Base-by-base conservation (phyloP, 1,284 basidiomycete genomes). In the Leccinum pallidistipes region DNA sequence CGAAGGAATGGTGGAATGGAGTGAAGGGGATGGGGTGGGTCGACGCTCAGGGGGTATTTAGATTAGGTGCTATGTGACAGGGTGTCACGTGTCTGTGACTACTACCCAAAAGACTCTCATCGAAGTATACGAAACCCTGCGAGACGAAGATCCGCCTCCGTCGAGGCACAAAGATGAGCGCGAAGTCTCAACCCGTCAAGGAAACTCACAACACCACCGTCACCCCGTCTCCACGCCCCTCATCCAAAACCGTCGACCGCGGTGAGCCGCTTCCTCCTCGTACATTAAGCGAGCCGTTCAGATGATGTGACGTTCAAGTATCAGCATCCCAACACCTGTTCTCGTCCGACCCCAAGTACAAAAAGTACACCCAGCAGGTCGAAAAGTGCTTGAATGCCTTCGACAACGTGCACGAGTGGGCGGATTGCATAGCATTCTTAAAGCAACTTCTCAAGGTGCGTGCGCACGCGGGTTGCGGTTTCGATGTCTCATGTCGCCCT, bases 341-440 rank as follows among this genome's bases (percentile, higher is more conserved):
- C 69, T 81, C 84, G 29, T 84, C 86, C 8, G 97, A 99, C 77
- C 88, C 92, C n/a, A 96, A 96, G 75, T 99, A 91, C 81, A 95
- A 94, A 81, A 98, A 98, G 78, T 98, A 96, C 77, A 83, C 90
- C 0, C 86, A 90, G 58, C 88, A 94, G 68, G 91, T 99, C 57
- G 97, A 99, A 74, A 91, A 91, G 74, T 94, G 92, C 65, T 81
- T 99, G 31, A 91, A 90, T 66, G 91, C 93, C 1, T 99, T 99
- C 71, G 96, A 98, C 74, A 94, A 87, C 72, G 94, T 98, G 64
- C 94, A 97, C 64, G 97, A 99, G 80, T 99, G 97, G 97, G 97
- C 97, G 62, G 97, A 99, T 80, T 99, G 97, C 76, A 98, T 98
- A 73, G 92, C 97, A 50, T 99, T 99, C 78, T 79, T 99, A 71